Conservation (phyloP, 345 rosid genomes). For the Boechera stricta region DNA sequence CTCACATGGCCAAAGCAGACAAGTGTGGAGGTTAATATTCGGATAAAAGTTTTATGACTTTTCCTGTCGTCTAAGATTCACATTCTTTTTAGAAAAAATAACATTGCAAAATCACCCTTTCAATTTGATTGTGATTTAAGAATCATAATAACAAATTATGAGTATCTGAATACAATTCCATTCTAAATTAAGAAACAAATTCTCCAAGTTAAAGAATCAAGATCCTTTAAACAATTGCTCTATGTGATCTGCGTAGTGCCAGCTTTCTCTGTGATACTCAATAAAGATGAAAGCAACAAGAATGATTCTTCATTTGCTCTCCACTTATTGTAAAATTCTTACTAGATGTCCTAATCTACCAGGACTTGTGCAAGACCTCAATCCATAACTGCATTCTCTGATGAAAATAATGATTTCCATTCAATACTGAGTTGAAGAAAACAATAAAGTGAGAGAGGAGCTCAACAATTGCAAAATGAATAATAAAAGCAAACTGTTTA, state of each 20-base stretch:
- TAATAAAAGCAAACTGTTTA: constrained; percentile 6
- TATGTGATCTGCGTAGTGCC: background rate
- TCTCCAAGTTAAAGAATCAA: background rate
- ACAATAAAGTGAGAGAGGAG: background rate
- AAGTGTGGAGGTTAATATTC: background rate
- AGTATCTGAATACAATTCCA: background rate
- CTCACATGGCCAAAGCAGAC: constrained; percentile 39
- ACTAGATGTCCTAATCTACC: constrained; percentile 13
- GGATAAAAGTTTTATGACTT: constrained; percentile 26
- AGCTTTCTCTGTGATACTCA: background rate
- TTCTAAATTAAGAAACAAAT: background rate
- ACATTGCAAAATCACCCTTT: background rate
- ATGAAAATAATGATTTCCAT: background rate
- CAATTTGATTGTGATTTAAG: background rate
- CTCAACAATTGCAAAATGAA: background rate
- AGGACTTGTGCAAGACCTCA: background rate
- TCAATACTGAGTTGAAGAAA: background rate
- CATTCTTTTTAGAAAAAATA: background rate
- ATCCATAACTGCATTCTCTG: constrained; percentile 25
- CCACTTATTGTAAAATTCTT: background rate
- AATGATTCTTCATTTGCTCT: constrained; percentile 1
- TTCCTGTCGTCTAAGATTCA: constrained; percentile 2
- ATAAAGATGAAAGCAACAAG: constrained; percentile 4
- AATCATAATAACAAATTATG: background rate
- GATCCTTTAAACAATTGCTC: background rate